Evolutionary conservation across 2,329 filamentous ascomycete genomes (phyloP), one percentile per base, ranked within the genome.

Genomic region (Penicillium aurantiogriseum): DNA sequence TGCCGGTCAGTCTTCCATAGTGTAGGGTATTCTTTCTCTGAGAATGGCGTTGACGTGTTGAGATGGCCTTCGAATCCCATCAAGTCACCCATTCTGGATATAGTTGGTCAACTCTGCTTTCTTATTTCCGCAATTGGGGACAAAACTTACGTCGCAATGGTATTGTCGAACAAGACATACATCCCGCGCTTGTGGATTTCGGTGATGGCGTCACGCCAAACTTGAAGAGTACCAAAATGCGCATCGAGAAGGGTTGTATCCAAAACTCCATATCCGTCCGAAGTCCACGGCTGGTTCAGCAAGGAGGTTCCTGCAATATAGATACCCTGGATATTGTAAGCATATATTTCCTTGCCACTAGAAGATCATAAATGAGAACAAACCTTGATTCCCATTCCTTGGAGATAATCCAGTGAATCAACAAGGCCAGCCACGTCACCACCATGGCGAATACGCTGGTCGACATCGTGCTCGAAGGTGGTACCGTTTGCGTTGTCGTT

Each of bases 141-240:
- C 8, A 33, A 33, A 6, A 71, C 78, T 76, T 71, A 80, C 76
- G 85, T 88, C 42, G 83, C 81, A 67, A 88, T 82, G 3, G 86
- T 88, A 66, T 87, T 88, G 69, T 88, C 86, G 52, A 88, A 71
- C 25, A 88, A 72, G 46, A 88, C 83, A 71, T 87, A 87, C 85
- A 88, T 88, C 53, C 79, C 81, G 29, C 83, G 77, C 5, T 72
- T 72, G 66, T 88, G 86, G 17, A 88, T 85, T 51, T 84, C 84
- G 19, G 79, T 74, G 54, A 88, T 82, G 1, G 81, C 79, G 45
- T 76, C 69, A 60, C 84, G 80, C 83, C 85, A 88, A 54, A 78
- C 73, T 21, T 80, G 70, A 54, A 88, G 81, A 51, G 78, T 81
- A 29, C 85, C 86, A 60, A 83, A 84, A 65, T 88, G 86, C 44